These are phyloP conservation scores for Gossypium ekmanianum DNA, from an alignment of 345 rosid species.

Conservation along the genomic window DNA sequence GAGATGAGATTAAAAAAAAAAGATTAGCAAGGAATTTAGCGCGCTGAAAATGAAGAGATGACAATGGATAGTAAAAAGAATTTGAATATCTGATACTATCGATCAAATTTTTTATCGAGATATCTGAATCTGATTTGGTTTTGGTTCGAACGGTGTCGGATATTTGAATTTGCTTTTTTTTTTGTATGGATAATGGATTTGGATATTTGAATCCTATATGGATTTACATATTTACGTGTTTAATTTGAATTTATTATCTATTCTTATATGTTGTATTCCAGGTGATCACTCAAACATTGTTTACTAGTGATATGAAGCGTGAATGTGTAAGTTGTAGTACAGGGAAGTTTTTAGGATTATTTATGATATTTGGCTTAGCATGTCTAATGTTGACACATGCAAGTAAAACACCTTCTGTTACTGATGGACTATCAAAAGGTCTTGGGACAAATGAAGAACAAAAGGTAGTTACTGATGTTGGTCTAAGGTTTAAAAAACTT, in stretches of 20 bases:
- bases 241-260: conserved; percentile 13
- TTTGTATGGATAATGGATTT: neutral
- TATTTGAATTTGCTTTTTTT: neutral
- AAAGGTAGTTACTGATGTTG: conserved; percentile 31
- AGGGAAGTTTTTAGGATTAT: conserved; percentile 65
- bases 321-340: conserved; percentile 70
- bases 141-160: neutral
- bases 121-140: neutral
- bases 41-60: no score
- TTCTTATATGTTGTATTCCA: conserved; percentile 29
- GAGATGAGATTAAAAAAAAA: no score
- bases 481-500: conserved; percentile 46
- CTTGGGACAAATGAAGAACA: conserved; percentile 25
- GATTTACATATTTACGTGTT: neutral
- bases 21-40: no score
- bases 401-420: conserved; percentile 31
- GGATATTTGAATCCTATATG: neutral
- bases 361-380: conserved; percentile 67
- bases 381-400: conserved; percentile 55
- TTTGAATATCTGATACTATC: no score
- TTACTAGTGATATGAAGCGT: conserved; percentile 35
- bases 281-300: conserved; percentile 38
- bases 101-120: no score
- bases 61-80: no score
- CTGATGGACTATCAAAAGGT: conserved; percentile 31